A percentile compares a stretch with the other conserved stretches of the same genome.
Evolutionary conservation across 768 basidiomycete genomes (phyloP).

Genomic region (Leccinum incarnatum): DNA sequence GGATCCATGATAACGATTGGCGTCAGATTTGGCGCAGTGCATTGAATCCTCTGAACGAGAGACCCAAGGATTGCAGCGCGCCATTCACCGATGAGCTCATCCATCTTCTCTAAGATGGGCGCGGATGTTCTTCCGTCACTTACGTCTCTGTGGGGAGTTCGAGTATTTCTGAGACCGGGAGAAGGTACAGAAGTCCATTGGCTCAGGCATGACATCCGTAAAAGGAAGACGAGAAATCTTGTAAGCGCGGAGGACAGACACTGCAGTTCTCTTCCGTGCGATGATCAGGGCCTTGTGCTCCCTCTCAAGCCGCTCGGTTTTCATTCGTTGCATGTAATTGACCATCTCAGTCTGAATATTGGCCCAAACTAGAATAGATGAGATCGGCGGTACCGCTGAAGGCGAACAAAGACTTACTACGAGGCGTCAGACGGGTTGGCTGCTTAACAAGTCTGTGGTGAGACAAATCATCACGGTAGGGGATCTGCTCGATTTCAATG

Average conservation of each 20-base stretch:
- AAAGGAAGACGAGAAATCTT: conserved; percentile 42
- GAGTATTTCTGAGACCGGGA: conserved; percentile 38
- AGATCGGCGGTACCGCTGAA: background rate
- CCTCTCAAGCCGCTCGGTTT: conserved; percentile 40
- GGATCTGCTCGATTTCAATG: conserved; percentile 42
- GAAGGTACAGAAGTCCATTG: conserved; percentile 46
- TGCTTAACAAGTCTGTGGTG: conserved; percentile 46
- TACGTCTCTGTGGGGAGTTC: conserved; percentile 38
- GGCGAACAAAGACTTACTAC: conserved; percentile 37
- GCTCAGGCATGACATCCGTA: conserved; percentile 43
- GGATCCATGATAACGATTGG: background rate
- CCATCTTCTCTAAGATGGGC: conserved; percentile 36
- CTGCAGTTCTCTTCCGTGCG: conserved; percentile 40
- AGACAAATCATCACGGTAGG: conserved; percentile 37
- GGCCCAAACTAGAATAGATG: conserved; percentile 44
- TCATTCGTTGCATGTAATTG: conserved; percentile 47
- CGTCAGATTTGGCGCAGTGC: background rate
- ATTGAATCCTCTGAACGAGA: conserved; percentile 26
- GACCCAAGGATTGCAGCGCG: conserved; percentile 30
- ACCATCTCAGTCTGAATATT: conserved; percentile 46
- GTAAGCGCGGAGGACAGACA: conserved; percentile 42
- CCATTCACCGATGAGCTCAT: conserved; percentile 41
- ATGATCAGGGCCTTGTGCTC: conserved; percentile 40
- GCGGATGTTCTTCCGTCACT: conserved; percentile 42
- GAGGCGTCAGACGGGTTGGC: conserved; percentile 47